These are phyloP conservation scores for Trichoderma hamatum DNA, from an alignment of 2,329 filamentous ascomycete species.

Conservation along the genomic window DNA sequence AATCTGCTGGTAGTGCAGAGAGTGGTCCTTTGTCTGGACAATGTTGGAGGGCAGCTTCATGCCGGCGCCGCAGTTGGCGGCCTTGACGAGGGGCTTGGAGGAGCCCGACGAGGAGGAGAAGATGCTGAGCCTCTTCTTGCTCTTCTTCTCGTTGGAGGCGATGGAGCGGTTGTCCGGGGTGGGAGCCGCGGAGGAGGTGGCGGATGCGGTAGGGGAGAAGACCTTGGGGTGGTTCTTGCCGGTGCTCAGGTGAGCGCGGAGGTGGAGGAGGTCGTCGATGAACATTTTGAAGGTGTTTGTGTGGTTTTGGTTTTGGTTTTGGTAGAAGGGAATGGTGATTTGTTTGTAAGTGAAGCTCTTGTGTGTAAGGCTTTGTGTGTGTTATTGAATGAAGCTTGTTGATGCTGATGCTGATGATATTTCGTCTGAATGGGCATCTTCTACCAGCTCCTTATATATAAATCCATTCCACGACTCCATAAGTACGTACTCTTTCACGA, in stretches of 20 bases:
- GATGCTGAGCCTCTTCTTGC: conserved; percentile 8
- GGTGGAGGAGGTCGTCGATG: conserved; percentile 35
- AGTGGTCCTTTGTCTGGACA: not conserved
- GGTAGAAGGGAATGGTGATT: not conserved
- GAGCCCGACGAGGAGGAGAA: not conserved
- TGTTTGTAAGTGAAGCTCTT: not conserved
- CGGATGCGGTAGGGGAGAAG: not conserved
- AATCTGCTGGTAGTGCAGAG: not conserved
- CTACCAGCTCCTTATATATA: conserved; percentile 18
- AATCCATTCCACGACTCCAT: not conserved
- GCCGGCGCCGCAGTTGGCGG: conserved; percentile 4
- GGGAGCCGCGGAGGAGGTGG: not conserved
- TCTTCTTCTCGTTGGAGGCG: conserved; percentile 4
- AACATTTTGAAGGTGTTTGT: conserved; percentile 34
- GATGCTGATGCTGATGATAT: conserved; percentile 4
- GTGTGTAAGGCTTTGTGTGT: not conserved
- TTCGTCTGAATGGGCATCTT: not conserved
- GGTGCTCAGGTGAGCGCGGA: conserved; percentile 28
- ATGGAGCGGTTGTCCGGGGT: conserved; percentile 22
- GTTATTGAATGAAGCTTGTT: not conserved
- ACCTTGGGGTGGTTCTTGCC: not conserved
- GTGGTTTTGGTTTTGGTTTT: not conserved
- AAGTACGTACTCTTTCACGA: conserved; percentile 25
- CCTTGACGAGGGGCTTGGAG: not conserved
- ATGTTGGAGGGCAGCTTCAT: conserved; percentile 10